Evolutionary conservation across 768 basidiomycete genomes (phyloP), one percentile per base, ranked within the genome.

Genomic region (Suillus sp.): DNA sequence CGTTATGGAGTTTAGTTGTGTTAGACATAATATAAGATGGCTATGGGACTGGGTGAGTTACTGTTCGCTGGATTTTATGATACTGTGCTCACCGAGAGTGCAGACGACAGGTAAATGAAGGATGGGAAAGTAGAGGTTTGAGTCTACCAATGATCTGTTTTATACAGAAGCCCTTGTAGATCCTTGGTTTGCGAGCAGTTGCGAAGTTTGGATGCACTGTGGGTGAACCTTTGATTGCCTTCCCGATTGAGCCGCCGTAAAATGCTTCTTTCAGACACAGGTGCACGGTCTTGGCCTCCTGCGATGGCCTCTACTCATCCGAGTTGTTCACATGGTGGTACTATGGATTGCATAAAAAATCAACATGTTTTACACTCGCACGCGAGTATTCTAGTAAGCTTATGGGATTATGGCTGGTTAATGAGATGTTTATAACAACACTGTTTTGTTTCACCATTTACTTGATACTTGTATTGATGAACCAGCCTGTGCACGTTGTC

Each of bases 1-100:
- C 64, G 3, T 69, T 65, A 62, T 67, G 66, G 60, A 51, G 64
- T 4, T 66, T 66, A 0, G 64, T 30, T 0, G 69, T 68, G 40
- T 64, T 1, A 11, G n/a, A 72, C 16, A 70, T 71, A 11, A 40
- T 64, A n/a, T n/a, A 54, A 35, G 53, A 54, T 22, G 14, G n/a
- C 53, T 54, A 35, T 35, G 13, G n/a, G 30, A 35, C 1, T 13
- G 3, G 34, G 34, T 35, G 16, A 54, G n/a, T 35, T 4, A 14
- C 13, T 22, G 13, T 22, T 54, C 13, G 13, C 7, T 35, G n/a
- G 13, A 7, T 20, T 35, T 22, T 22, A 5, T 20, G n/a, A 14
- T 34, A 6, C 13, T 22, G 7, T 34, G 20, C 34, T 55, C 53
- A 35, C 34, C 34, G 6, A 53, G 20, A 9, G 3, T 35, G 11